Base-by-base conservation (phyloP, 345 rosid genomes). In the Nasturtium officinale region DNA sequence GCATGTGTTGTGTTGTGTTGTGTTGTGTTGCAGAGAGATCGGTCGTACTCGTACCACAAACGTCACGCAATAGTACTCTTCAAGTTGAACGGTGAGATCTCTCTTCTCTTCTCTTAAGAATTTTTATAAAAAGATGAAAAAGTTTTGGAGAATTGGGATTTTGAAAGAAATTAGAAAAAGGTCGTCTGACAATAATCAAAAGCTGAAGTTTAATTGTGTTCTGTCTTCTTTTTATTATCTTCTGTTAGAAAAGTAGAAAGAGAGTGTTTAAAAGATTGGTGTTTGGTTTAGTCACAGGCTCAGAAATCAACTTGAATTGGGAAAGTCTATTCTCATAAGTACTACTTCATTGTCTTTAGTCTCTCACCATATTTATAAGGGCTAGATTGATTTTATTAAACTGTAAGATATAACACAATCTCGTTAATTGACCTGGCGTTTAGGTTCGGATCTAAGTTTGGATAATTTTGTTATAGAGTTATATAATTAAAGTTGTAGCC, bases 1-100 rank as follows among this genome's bases (percentile, higher is more conserved):
- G 70, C 77, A 62, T 72, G 76, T 72, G 69, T 52, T 65, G 65
- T 47, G 60, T 65, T 65, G 52, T n/a, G n/a, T n/a, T 72, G 76
- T 72, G 69, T 52, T 65, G 65, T 47, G 60, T 65, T 65, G 52
- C 72, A 73, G 72, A 74, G 71, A 73, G 59, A 26, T 47, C 32
- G 60, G 50, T 74, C 12, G 60, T 57, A 74, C 51, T 74, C 12
- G 60, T 57, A 74, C 51, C 52, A 65, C 26, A 64, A 58, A 73
- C 38, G 71, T 73, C 65, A 73, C 57, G 50, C 48, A 45, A 64
- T 33, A 5, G 60, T 65, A 66, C 67, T 57, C 54, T 65, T 8
- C 7, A 56, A 57, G 15, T 74, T 74, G 18, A 65, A 65, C 77
- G 77, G 77, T 74, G 66, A 47, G 65, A 18, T 25, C 37, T 21